Conservation (phyloP, 2,329 filamentous ascomycete genomes). For the Cordyceps fumosorosea region DNA sequence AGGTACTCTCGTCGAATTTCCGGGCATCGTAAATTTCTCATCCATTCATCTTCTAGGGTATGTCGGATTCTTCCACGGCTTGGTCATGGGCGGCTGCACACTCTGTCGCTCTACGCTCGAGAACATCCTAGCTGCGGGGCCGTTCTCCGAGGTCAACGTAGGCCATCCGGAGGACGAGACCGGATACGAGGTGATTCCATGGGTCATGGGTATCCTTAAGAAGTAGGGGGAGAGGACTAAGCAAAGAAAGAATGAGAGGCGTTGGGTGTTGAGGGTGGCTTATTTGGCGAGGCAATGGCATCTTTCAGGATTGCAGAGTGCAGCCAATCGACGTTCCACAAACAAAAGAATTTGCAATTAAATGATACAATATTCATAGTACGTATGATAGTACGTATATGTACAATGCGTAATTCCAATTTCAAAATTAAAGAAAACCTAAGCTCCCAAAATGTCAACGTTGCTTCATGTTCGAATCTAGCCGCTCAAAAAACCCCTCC, state of each 20-base stretch:
- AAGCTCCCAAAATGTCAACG: not conserved
- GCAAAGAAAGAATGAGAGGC: not conserved
- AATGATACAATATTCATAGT: not conserved
- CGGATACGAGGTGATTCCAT: slow-evolving; percentile 39
- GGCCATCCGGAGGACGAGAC: slow-evolving; percentile 32
- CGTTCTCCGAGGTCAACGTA: slow-evolving; percentile 45
- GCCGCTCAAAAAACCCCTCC: slow-evolving; percentile 53
- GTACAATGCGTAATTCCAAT: too few relatives aligned
- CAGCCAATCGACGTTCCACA: not conserved
- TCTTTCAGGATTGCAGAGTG: not conserved
- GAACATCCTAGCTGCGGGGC: slow-evolving; percentile 40
- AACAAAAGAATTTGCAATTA: not conserved
- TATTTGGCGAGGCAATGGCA: not conserved
- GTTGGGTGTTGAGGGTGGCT: not conserved
- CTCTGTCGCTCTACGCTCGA: slow-evolving; percentile 42
- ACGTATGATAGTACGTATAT: too few relatives aligned
- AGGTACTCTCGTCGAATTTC: slow-evolving; percentile 22
- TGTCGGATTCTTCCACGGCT: slow-evolving; percentile 47
- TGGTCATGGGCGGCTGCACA: slow-evolving; percentile 44
- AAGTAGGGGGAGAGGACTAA: slow-evolving; percentile 30
- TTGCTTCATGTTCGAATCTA: slow-evolving; percentile 1
- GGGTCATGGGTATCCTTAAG: slow-evolving; percentile 45
- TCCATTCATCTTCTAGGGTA: slow-evolving; percentile 29
- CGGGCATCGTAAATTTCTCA: not conserved
- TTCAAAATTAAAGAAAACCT: not conserved